Base-by-base conservation (phyloP, 139 green algal species). In the Klebsormidium nitens region DNA sequence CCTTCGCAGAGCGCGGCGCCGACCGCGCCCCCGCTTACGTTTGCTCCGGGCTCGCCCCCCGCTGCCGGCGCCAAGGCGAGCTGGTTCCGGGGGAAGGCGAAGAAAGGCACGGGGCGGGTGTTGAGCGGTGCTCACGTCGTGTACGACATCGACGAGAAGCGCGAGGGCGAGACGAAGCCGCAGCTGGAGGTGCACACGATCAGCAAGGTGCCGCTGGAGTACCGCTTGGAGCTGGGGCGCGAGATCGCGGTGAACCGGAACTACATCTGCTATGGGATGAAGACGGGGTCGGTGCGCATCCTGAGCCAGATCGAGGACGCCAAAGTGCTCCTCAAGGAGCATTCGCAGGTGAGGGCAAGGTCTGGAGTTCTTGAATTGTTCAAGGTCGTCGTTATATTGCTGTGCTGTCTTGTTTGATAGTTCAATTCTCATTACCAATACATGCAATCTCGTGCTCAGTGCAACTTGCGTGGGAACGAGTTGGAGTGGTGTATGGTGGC, bases 261-360 rank as follows among this genome's bases (percentile, higher is more conserved):
- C 36, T 80, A 80, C 31, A 82, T 80, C 37, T 82, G 72, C 50
- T 80, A 80, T 5, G 70, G 40, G 26, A 50, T 80, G 3, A 38
- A 28, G 48, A 26, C 28, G 23, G 73, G 34, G 29, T 31, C 61
- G 14, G 61, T 80, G 29, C 55, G 73, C 17, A 42, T 80, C 2
- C 39, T 80, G 0, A 82, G 61, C 2, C 36, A 50, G 0, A 37
- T 44, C 14, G 66, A 72, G 19, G 73, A 26, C 3, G 28, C 61
- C 0, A 44, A 58, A 31, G 71, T 59, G 17, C 55, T 80, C 6
- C 48, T 80, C 4, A n/a, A 31, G 8, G 73, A 72, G 4, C 73
- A 80, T 55, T 47, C 56, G 6, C 17, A 65, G 66, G 42, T 50
- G 42, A 50, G 42, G 11, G n/a, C n/a, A n/a, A n/a, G n/a, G n/a